phyloP scores from a whole-genome alignment of 768 basidiomycete species.

The Amylocystis lapponica region DNA sequence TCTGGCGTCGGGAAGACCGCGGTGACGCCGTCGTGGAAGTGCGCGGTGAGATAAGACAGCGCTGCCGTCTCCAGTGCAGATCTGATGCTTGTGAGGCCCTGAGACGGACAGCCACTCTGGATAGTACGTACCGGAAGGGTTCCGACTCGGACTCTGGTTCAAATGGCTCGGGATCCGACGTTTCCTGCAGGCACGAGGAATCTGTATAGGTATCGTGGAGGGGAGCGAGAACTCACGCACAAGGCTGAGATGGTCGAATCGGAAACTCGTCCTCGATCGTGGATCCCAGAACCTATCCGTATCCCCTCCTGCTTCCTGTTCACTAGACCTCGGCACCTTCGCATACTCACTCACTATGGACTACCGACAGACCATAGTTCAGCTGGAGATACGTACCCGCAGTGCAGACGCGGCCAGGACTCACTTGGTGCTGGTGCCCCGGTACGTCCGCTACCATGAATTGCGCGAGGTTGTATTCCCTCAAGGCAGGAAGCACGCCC shows the following conservation, averaged over 20 bases:
- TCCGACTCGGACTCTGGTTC: constrained; percentile 64
- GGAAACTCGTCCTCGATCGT: constrained; percentile 68
- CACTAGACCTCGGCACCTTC: constrained; percentile 27
- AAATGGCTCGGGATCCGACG: constrained; percentile 61
- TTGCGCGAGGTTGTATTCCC: constrained; percentile 84
- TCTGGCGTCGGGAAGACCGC: constrained; percentile 60
- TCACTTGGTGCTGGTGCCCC: constrained; percentile 67
- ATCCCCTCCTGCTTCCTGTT: constrained; percentile 32
- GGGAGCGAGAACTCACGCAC: constrained; percentile 37
- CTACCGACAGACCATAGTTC: constrained; percentile 35
- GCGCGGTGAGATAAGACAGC: constrained; percentile 66
- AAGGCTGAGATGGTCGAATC: constrained; percentile 80
- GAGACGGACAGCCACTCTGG: background rate
- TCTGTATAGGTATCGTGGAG: background rate
- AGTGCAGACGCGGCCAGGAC: constrained; percentile 18
- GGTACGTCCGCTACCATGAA: constrained; percentile 86
- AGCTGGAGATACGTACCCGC: background rate
- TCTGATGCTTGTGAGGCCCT: constrained; percentile 35
- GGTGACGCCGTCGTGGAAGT: constrained; percentile 75
- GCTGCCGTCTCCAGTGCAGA: constrained; percentile 65
- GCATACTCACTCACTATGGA: constrained; percentile 78
- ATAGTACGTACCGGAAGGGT: constrained; percentile 59
- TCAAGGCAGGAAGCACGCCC: constrained; percentile 71
- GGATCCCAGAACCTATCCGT: constrained; percentile 81
- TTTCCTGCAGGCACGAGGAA: constrained; percentile 45